Evolutionary conservation across 1,284 basidiomycete genomes (phyloP).

Genomic region (Athelia sp.): DNA sequence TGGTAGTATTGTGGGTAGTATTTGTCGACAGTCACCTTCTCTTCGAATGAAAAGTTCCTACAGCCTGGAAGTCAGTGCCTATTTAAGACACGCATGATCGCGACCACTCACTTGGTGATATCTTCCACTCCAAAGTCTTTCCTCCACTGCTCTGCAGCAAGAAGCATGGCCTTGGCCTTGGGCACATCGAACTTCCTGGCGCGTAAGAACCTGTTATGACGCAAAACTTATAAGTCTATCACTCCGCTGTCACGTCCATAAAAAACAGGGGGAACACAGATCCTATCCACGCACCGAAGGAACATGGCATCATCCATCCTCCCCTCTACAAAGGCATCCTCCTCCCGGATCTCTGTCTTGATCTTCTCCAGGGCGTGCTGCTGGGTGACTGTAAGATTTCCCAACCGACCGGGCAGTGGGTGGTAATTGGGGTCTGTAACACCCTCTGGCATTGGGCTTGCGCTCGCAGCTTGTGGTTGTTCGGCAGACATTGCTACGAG

Average conservation of each 20-base stretch:
- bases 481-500: no score
- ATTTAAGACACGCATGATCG: constrained; percentile 8
- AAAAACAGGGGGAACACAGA: not conserved
- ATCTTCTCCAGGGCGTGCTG: constrained; percentile 71
- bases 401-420: constrained; percentile 74
- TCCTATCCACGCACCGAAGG: constrained; percentile 47
- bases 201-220: constrained; percentile 67
- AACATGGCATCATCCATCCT: constrained; percentile 80
- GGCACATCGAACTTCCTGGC: constrained; percentile 90
- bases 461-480: constrained; percentile 32
- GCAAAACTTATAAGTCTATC: constrained; percentile 1
- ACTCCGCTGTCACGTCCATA: not conserved
- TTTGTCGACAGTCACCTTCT: constrained; percentile 82
- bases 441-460: constrained; percentile 52
- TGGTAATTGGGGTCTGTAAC: constrained; percentile 66
- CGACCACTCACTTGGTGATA: constrained; percentile 62
- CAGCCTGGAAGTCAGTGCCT: not conserved
- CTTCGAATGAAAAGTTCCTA: constrained; percentile 87
- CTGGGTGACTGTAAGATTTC: constrained; percentile 77
- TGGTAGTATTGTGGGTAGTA: constrained; percentile 97
- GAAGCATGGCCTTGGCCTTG: constrained; percentile 83
- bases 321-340: constrained; percentile 59
- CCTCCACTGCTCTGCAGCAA: constrained; percentile 86
- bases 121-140: constrained; percentile 87
- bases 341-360: constrained; percentile 61